Evolutionary conservation across 352 stramenopile species (phyloP), one percentile per base, ranked within the genome.

Genomic region (Blastocystis hominis): DNA sequence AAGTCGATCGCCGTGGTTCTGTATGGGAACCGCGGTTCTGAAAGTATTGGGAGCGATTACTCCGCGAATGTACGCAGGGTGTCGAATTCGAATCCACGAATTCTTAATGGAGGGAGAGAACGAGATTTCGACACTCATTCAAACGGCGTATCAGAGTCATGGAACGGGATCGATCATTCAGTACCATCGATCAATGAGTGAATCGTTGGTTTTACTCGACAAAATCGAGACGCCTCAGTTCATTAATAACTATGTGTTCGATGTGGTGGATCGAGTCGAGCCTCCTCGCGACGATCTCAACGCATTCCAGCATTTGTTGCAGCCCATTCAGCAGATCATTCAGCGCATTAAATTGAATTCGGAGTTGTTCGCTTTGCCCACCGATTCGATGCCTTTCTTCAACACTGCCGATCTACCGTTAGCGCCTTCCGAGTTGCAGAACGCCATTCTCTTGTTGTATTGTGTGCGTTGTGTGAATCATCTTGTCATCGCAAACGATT

Each of bases 71-170:
- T 86, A 86, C 44, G 63, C 59, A 0, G 76, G 76, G 3, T 75
- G 76, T 69, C 76, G 76, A 42, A 86, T 86, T 38, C 76, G 76
- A 59, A 86, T 86, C 5, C 76, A 86, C 42, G 76, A 86, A 44
- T 76, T 76, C 40, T 38, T 86, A 20, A 86, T 86, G 76, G 63
- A 86, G 42, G 63, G 76, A 4, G 76, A 75, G 36, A 77, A 76
- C 20, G 76, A 86, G 3, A n/a, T 80, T 10, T 54, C 30, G 10
- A 86, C 59, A 34, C 76, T 86, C 2, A 76, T 86, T 38, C 63
- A 59, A 13, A 61, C 76, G 13, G 63, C 40, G n/a, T 86, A 86
- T 42, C 76, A 86, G 47, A 86, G 76, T 69, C 59, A 75, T 42
- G 76, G 76, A 3, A 86, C 59, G 13, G 76, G 76, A 20, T 75